Conservation (phyloP, 1,284 basidiomycete genomes). For the Cryptococcus sp. region DNA sequence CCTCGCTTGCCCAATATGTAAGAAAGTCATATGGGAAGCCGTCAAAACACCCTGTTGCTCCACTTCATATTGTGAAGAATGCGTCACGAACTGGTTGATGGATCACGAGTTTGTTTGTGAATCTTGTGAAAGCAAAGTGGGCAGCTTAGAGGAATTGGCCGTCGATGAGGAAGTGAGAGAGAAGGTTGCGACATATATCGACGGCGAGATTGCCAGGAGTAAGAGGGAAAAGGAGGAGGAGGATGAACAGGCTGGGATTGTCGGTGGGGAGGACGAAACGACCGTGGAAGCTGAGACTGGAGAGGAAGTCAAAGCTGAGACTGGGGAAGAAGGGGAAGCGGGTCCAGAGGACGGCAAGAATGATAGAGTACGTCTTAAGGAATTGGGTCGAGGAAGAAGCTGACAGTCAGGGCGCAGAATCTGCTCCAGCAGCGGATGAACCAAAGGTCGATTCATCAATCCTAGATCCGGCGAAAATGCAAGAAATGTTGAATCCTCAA, state of each 20-base stretch:
- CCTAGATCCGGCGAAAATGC: constrained; percentile 10
- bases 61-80: constrained; percentile 89
- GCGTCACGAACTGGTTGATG: constrained; percentile 81
- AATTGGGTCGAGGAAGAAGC: too few relatives aligned
- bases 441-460: constrained; percentile 5
- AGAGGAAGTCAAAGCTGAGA: constrained; percentile 6
- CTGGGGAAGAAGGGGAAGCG: too few relatives aligned
- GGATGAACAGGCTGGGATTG: constrained; percentile 30
- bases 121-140: constrained; percentile 76
- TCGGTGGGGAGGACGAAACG: constrained; percentile 22
- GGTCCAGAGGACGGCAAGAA: neutral
- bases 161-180: constrained; percentile 72
- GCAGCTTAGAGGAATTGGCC: constrained; percentile 75
- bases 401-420: too few relatives aligned
- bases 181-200: constrained; percentile 73
- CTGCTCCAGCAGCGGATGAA: too few relatives aligned
- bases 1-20: constrained; percentile 81
- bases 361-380: too few relatives aligned
- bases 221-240: constrained; percentile 55
- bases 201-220: constrained; percentile 75
- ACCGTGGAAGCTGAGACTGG: constrained; percentile 2
- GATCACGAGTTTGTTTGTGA: constrained; percentile 92
- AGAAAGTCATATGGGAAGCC: constrained; percentile 81
- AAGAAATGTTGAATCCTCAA: constrained; percentile 28
- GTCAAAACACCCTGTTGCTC: constrained; percentile 88